A percentile compares a stretch with the other conserved stretches of the same genome.
Conservation (phyloP, 179 eudicot species). For the Beta macrorhiza region DNA sequence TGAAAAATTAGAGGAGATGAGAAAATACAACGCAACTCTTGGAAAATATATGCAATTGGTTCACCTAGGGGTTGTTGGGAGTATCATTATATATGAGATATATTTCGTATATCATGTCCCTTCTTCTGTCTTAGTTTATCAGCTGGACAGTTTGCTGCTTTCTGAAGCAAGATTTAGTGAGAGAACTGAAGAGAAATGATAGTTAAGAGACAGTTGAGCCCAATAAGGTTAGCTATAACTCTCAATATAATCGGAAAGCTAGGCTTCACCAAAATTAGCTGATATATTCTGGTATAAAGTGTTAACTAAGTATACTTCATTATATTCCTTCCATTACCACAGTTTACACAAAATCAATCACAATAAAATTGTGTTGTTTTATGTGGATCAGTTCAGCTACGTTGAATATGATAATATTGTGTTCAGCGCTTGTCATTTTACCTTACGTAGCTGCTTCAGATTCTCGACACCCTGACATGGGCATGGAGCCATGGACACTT, state of each 20-base stretch:
- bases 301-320: conserved; percentile 8
- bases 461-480: too few relatives aligned
- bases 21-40: background rate
- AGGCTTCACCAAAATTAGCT: conserved; percentile 17
- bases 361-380: background rate
- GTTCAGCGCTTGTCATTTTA: too few relatives aligned
- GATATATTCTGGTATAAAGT: background rate
- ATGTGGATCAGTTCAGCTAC: background rate
- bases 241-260: conserved; percentile 16
- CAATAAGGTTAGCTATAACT: conserved; percentile 17
- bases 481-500: too few relatives aligned
- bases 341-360: background rate
- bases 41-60: conserved; percentile 5
- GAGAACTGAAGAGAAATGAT: conserved; percentile 3
- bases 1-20: background rate
- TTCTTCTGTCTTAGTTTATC: background rate
- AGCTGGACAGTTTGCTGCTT: conserved; percentile 9
- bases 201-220: conserved; percentile 5
- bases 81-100: conserved; percentile 20
- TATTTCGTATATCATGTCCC: background rate
- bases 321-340: background rate
- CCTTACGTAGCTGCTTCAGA: too few relatives aligned
- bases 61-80: conserved; percentile 21
- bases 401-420: too few relatives aligned
- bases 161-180: conserved; percentile 17